A percentile compares a stretch with the other conserved stretches of the same genome.
Evolutionary conservation across 371 early-diverging fungal genomes (phyloP).

Genomic region (Zychaea mexicana): DNA sequence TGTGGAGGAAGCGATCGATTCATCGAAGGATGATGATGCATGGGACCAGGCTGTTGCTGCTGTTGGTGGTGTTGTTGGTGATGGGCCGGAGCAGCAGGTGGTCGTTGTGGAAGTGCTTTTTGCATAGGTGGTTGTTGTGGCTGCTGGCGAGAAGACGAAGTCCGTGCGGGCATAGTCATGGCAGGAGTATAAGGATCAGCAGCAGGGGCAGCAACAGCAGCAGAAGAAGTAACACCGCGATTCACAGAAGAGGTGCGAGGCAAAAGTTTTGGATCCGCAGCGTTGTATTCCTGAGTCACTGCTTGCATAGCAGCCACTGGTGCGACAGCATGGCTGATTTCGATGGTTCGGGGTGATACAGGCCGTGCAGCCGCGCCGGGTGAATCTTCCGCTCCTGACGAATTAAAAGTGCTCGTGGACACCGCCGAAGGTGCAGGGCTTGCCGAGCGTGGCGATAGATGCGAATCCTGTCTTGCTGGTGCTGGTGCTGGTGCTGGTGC

Average conservation of each 20-base stretch:
- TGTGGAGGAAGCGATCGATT: constrained; percentile 8
- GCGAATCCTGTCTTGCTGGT: not conserved
- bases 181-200: too few relatives aligned
- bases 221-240: not conserved
- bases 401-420: constrained; percentile 11
- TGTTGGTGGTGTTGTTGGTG: constrained; percentile 6
- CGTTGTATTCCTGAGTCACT: constrained; percentile 5
- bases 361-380: constrained; percentile 14
- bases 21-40: not conserved
- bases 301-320: constrained; percentile 21
- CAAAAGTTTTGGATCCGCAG: constrained; percentile 2
- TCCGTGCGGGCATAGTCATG: not conserved
- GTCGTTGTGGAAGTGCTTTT: constrained; percentile 7
- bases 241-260: constrained; percentile 21
- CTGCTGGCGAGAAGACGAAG: not conserved
- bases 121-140: not conserved
- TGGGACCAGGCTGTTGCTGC: constrained; percentile 4
- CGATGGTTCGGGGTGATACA: constrained; percentile 18
- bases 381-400: constrained; percentile 10
- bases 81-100: not conserved
- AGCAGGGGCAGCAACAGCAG: not conserved
- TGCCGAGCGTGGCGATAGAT: constrained; percentile 6
- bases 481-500: not conserved
- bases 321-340: constrained; percentile 20
- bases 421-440: constrained; percentile 9